These are phyloP conservation scores for Dillenia turbinata DNA, from an alignment of 164 flowering plant species.

Conservation along the genomic window DNA sequence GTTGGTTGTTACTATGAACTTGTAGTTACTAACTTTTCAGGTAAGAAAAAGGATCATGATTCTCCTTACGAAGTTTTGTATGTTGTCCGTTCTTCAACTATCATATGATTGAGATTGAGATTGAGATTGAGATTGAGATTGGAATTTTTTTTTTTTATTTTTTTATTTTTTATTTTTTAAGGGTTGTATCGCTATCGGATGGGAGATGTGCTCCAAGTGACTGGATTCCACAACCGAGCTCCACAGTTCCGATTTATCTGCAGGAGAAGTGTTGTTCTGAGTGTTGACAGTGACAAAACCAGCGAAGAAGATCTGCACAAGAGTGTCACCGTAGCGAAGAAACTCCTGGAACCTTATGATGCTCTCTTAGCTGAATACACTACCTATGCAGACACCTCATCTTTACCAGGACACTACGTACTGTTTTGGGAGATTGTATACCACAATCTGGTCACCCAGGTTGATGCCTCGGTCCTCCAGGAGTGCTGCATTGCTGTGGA, in stretches of 20 bases:
- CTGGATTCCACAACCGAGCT: constrained; percentile 70
- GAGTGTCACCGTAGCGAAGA: constrained; percentile 51
- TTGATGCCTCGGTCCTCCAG: constrained; percentile 25
- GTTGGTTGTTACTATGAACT: constrained; percentile 66
- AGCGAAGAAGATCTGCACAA: constrained; percentile 80
- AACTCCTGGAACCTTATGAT: constrained; percentile 48
- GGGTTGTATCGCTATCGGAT: constrained; percentile 67
- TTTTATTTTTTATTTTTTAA: constrained; percentile 14
- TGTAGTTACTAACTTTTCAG: constrained; percentile 80
- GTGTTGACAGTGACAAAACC: constrained; percentile 86
- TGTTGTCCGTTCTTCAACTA: too few species aligned
- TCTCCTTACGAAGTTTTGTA: too few species aligned
- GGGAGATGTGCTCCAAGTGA: constrained; percentile 81
- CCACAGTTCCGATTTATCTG: constrained; percentile 84
- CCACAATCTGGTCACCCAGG: constrained; percentile 1
- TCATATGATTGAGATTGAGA: too few species aligned
- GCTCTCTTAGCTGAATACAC: constrained; percentile 78
- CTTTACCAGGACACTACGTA: constrained; percentile 86
- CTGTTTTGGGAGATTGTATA: constrained; percentile 65
- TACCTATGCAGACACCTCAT: constrained; percentile 64
- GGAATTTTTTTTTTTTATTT: too few species aligned
- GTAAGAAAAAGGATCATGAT: constrained; percentile 22
- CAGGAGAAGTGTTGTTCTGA: constrained; percentile 65
- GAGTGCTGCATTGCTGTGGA: constrained; percentile 70
- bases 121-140: too few species aligned